Conservation (phyloP, 257 asterid species). For the Fraxinus cuspidata region DNA sequence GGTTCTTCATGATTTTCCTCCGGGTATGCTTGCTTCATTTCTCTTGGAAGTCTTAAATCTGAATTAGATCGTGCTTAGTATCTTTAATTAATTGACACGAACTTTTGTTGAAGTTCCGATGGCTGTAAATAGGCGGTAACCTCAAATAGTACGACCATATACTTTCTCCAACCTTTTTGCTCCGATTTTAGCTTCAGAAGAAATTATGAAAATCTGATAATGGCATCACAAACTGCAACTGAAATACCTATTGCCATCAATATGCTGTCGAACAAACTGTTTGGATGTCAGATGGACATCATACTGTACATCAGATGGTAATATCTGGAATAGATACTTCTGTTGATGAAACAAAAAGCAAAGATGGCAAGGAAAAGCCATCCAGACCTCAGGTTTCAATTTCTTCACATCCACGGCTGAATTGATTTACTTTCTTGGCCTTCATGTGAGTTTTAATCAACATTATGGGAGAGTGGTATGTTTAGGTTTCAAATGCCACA, state of each 20-base stretch:
- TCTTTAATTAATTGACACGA: background rate
- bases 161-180: background rate
- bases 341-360: conserved; percentile 38
- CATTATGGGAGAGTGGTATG: background rate
- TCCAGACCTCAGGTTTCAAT: conserved; percentile 54
- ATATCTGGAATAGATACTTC: conserved; percentile 52
- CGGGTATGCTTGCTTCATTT: conserved; percentile 35
- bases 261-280: conserved; percentile 60
- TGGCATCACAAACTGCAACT: background rate
- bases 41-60: conserved; percentile 15
- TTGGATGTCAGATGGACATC: conserved; percentile 83
- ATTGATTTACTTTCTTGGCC: background rate
- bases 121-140: background rate
- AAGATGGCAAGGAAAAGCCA: conserved; percentile 38
- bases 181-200: background rate
- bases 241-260: conserved; percentile 22
- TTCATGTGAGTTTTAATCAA: background rate
- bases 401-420: background rate
- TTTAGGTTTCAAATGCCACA: background rate
- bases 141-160: background rate
- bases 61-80: background rate
- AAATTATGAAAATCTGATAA: background rate
- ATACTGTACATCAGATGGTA: conserved; percentile 59
- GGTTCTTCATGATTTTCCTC: conserved; percentile 56
- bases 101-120: conserved; percentile 13